phyloP scores from a whole-genome alignment of 2,329 filamentous ascomycete genomes.

The Aspergillus piperis region DNA sequence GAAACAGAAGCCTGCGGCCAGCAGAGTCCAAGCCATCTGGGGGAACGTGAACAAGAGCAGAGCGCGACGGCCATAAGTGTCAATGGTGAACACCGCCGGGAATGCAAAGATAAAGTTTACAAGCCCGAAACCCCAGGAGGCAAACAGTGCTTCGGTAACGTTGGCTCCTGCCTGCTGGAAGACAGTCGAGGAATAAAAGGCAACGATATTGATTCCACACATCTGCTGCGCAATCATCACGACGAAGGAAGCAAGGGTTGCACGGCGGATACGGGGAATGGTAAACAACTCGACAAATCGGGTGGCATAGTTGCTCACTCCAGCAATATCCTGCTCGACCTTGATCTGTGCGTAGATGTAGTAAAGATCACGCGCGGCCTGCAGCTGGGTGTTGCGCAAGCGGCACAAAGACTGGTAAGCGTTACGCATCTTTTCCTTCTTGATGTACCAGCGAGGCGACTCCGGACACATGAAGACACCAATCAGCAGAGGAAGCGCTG shows the following conservation, averaged over 20 bases:
- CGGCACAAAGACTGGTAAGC: conserved; percentile 62
- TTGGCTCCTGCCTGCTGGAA: conserved; percentile 57
- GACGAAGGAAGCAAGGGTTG: conserved; percentile 72
- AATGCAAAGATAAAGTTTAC: conserved; percentile 68
- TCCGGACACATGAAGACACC: conserved; percentile 65
- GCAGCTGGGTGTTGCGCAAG: conserved; percentile 60
- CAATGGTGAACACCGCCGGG: conserved; percentile 66
- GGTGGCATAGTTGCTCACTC: conserved; percentile 58
- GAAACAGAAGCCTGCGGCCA: conserved; percentile 63
- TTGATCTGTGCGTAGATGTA: conserved; percentile 59
- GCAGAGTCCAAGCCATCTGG: conserved; percentile 67
- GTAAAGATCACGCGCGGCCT: conserved; percentile 64
- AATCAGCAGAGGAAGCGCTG: conserved; percentile 61
- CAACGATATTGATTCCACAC: conserved; percentile 72
- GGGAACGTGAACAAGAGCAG: conserved; percentile 67
- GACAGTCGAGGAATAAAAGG: conserved; percentile 70
- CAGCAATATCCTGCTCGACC: conserved; percentile 46
- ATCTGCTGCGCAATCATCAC: conserved; percentile 80
- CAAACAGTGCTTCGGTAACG: conserved; percentile 59
- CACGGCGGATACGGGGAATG: conserved; percentile 54
- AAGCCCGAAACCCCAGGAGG: conserved; percentile 66
- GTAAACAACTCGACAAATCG: conserved; percentile 59
- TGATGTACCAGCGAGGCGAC: conserved; percentile 67
- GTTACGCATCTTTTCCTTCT: conserved; percentile 63
- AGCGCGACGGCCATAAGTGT: conserved; percentile 65